Percentiles rank a stretch among this genome's conserved stretches.
Evolutionary conservation across 2,329 filamentous ascomycete species (phyloP).

Genomic region (Didymella lethalis): DNA sequence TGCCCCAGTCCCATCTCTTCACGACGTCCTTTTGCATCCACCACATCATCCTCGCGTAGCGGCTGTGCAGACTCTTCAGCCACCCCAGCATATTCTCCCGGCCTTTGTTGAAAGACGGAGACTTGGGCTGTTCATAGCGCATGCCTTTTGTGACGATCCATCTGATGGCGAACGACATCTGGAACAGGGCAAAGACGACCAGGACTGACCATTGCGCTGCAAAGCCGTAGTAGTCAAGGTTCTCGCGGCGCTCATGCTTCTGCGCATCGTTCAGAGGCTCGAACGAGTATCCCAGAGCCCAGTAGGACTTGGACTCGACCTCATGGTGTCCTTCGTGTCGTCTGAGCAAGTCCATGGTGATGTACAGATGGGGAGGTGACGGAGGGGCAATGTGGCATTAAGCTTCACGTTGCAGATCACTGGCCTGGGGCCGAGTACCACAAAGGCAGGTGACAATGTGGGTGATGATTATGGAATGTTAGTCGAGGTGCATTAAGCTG

Average conservation of each 20-base stretch:
- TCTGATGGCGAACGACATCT: conserved; percentile 48
- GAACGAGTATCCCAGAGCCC: conserved; percentile 61
- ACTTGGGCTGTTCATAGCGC: conserved; percentile 50
- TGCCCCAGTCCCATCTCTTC: conserved; percentile 58
- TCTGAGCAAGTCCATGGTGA: conserved; percentile 28
- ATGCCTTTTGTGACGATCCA: conserved; percentile 43
- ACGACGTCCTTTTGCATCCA: conserved; percentile 58
- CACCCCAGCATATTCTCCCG: conserved; percentile 33
- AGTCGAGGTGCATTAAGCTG: conserved; percentile 23
- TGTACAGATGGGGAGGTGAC: neutral
- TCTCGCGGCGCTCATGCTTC: conserved; percentile 58
- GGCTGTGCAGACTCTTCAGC: conserved; percentile 33
- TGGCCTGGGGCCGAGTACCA: neutral
- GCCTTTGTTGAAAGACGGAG: conserved; percentile 52
- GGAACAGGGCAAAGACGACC: conserved; percentile 54
- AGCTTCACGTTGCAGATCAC: neutral
- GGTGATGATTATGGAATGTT: conserved; percentile 9
- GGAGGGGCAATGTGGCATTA: conserved; percentile 11
- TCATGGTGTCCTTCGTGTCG: conserved; percentile 38
- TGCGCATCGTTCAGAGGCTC: conserved; percentile 59
- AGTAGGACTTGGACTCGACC: conserved; percentile 36
- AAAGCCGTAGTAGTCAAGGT: conserved; percentile 64
- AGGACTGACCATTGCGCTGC: conserved; percentile 64
- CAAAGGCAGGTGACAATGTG: conserved; percentile 1
- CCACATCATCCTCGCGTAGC: conserved; percentile 46